Base-by-base conservation (phyloP, 2,329 filamentous ascomycete genomes). In the Colletotrichum sp. region DNA sequence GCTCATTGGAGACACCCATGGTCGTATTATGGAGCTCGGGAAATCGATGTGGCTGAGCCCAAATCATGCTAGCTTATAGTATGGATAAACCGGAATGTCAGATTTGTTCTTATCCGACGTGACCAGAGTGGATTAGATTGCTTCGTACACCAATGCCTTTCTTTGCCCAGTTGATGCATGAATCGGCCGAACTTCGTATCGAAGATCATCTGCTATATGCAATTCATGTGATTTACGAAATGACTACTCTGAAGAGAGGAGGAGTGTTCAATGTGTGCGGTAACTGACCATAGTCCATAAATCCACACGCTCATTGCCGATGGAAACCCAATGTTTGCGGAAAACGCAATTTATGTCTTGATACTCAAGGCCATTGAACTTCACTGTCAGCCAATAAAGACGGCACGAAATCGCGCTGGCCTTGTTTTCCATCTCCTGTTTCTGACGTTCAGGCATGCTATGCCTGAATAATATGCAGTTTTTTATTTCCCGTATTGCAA, bases 391-490 rank as follows among this genome's bases (percentile, higher is more conserved):
- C 4, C 36, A 43, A 43, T 5, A 9, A 18, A 43, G 36, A 43
- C 0, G 16, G 16, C 36, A 18, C 7, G 36, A 43, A 43, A 43
- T 43, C 16, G 0, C 16, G 36, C 36, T 36, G 34, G 34, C 34
- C 1, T 38, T 9, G 0, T 43, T 38, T 43, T 38, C 14, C 36
- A 43, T 1, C 16, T 18, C 36, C 4, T 10, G 0, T 43, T 43
- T 43, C 16, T 43, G 8, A 0, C 16, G 4, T 18, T 10, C 8
- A 43, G 2, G 16, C 36, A 10, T 18, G 36, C 36, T 18, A 43
- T 18, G 36, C 16, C 36, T 18, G 0, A 18, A 43, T 0, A 10
- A 1, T 18, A 9, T 18, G 16, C 36, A 43, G 16, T 0, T 9
- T 18, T 18, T 18, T 18, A 1, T 18, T 18, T 18, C 36, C 36